Percentiles rank a stretch among this genome's conserved stretches.
Conservation (phyloP, 495 filamentous ascomycete genomes). For the Trichoderma parareesei region DNA sequence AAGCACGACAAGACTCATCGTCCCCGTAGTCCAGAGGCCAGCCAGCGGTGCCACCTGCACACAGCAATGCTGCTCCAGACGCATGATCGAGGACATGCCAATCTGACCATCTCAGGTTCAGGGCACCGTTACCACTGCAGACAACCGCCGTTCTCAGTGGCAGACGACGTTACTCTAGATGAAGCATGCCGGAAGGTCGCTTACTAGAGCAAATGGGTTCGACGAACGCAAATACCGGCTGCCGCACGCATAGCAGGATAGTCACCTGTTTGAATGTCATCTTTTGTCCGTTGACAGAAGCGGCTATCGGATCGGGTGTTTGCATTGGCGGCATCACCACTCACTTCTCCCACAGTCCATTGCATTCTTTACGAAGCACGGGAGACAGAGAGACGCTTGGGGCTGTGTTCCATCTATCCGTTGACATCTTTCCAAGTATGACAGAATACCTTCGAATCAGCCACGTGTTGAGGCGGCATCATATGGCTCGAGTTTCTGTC, state of each 20-base stretch:
- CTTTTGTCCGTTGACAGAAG: not conserved
- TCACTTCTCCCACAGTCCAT: not conserved
- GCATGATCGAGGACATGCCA: not conserved
- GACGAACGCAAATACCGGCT: not conserved
- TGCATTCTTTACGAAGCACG: not conserved
- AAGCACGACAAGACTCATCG: not conserved
- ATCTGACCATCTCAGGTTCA: not conserved
- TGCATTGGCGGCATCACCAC: not conserved
- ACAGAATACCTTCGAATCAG: not conserved
- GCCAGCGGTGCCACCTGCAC: not conserved
- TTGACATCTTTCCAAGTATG: not conserved
- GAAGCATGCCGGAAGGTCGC: conserved; percentile 6
- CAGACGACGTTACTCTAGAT: conserved; percentile 3
- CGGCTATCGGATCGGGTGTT: not conserved
- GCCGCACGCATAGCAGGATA: not conserved
- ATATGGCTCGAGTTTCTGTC: not conserved
- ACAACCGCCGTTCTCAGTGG: not conserved
- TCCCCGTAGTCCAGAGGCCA: not conserved
- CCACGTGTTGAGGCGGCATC: conserved; percentile 1
- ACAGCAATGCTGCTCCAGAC: not conserved
- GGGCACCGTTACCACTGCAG: not conserved
- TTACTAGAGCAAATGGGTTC: conserved; percentile 5
- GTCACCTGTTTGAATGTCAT: conserved; percentile 4
- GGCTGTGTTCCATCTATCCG: not conserved
- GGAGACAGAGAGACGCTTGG: not conserved